Percentiles rank a stretch among this genome's conserved stretches.
These are phyloP conservation scores for Penicillium sp. DNA, from an alignment of 2,329 filamentous ascomycete genomes.

Conservation along the genomic window DNA sequence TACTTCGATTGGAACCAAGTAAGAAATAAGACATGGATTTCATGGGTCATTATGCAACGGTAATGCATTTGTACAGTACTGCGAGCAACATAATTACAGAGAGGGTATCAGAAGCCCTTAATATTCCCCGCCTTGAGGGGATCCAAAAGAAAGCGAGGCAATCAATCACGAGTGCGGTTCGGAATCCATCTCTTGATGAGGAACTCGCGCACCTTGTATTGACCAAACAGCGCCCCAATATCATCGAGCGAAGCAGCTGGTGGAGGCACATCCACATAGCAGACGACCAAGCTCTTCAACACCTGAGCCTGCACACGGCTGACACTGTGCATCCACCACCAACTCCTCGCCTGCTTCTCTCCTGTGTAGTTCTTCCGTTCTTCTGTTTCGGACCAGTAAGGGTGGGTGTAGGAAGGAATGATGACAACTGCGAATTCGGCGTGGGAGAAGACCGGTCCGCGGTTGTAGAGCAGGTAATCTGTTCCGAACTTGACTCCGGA, in stretches of 20 bases:
- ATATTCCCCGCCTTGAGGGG: not conserved
- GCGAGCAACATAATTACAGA: not conserved
- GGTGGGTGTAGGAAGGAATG: constrained; percentile 73
- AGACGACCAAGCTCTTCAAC: constrained; percentile 81
- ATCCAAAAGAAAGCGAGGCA: not conserved
- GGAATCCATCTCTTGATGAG: constrained; percentile 79
- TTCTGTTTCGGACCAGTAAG: constrained; percentile 62
- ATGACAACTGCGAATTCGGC: constrained; percentile 89
- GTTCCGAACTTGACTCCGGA: constrained; percentile 92
- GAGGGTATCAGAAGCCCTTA: constrained; percentile 23
- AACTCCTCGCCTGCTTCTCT: constrained; percentile 40
- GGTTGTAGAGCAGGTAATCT: constrained; percentile 91
- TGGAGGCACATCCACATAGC: constrained; percentile 86
- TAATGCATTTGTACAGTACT: constrained; percentile 1
- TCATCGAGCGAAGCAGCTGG: constrained; percentile 52
- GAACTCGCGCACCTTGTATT: constrained; percentile 77
- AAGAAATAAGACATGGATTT: not conserved
- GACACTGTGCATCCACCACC: constrained; percentile 70
- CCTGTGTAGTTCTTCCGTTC: constrained; percentile 52
- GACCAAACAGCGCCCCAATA: constrained; percentile 61
- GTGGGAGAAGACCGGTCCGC: constrained; percentile 90
- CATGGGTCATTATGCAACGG: not conserved
- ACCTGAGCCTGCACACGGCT: constrained; percentile 89
- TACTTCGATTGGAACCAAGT: not conserved
- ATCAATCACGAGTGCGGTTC: constrained; percentile 68